These are phyloP conservation scores for Lepidium aucheri DNA, from an alignment of 345 rosid genomes.

Conservation along the genomic window DNA sequence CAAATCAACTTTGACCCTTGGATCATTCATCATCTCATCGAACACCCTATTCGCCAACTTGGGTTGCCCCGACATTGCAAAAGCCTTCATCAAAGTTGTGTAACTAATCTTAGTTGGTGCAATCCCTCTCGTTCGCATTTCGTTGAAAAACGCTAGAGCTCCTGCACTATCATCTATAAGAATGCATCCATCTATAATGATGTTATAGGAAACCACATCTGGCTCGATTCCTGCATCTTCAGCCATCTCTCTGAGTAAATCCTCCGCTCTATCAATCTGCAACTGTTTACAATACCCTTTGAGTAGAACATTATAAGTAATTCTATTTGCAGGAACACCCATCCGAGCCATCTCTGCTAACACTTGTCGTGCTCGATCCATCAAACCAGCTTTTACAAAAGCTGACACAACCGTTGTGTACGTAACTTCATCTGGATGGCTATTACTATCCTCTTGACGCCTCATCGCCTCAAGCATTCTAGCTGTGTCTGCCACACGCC, in stretches of 20 bases:
- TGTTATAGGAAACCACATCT: slow-evolving; percentile 84
- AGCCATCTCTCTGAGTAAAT: slow-evolving; percentile 62
- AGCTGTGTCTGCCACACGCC: slow-evolving; percentile 63
- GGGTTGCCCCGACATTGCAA: slow-evolving; percentile 79
- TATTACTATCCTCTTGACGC: slow-evolving; percentile 46
- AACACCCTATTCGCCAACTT: slow-evolving; percentile 81
- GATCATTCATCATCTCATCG: slow-evolving; percentile 79
- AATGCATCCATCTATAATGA: slow-evolving; percentile 84
- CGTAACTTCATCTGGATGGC: slow-evolving; percentile 84
- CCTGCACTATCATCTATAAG: slow-evolving; percentile 77
- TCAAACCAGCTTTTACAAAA: slow-evolving; percentile 61
- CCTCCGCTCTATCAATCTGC: slow-evolving; percentile 68
- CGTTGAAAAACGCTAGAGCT: slow-evolving; percentile 71
- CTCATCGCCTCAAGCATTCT: slow-evolving; percentile 89
- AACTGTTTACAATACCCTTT: slow-evolving; percentile 85
- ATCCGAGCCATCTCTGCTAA: slow-evolving; percentile 73
- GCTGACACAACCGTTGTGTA: slow-evolving; percentile 93
- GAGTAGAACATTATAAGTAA: slow-evolving; percentile 83
- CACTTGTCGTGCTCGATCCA: slow-evolving; percentile 79
- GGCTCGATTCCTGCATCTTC: slow-evolving; percentile 55
- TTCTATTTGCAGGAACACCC: slow-evolving; percentile 72
- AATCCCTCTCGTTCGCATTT: slow-evolving; percentile 74
- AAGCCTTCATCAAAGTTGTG: slow-evolving; percentile 96
- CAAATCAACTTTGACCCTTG: slow-evolving; percentile 71
- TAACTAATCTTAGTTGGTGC: slow-evolving; percentile 86